Evolutionary conservation across 2,329 filamentous ascomycete genomes (phyloP), one percentile per base, ranked within the genome.

Genomic region (Arachnopeziza araneosa): DNA sequence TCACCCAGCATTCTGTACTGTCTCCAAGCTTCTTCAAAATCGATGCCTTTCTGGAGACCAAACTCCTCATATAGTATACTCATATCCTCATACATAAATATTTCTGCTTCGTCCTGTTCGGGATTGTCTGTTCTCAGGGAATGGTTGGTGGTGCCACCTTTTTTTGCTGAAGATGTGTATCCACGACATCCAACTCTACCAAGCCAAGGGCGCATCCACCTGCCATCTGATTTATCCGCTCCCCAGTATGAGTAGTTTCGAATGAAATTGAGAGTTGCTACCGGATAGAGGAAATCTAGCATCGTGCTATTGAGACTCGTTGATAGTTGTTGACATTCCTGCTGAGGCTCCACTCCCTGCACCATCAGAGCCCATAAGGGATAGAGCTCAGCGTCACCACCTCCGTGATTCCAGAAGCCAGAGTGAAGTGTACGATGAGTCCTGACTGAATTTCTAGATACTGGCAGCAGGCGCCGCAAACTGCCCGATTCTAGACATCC

Each of bases 401-500:
- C 78, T 64, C 77, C 78, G 72, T 84, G 80, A 64, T 76, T 77
- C 82, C 82, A 83, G 68, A 85, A 83, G 24, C 76, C 71, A 56
- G 79, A 79, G 72, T 83, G 80, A 50, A 84, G 76, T 71, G 74
- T 75, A 66, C 81, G 80, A 63, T 76, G 77, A 64, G 66, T 72
- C 55, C 70, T 70, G 36, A 69, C 57, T 22, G 65, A 72, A 73
- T 68, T 69, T 54, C 61, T 67, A 26, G 69, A 66, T 54, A 64
- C 63, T 65, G 70, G 77, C 62, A 82, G 69, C 69, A 81, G 75
- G 67, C 78, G 76, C 71, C 79, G 77, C 71, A 80, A 76, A 77
- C 80, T 79, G 73, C 78, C 76, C 76, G 82, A 76, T 77, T 84
- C 78, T 75, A 73, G 67, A 69, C 80, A 84, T 82, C 77, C 76